A percentile compares a stretch with the other conserved stretches of the same genome.
These are phyloP conservation scores for Jacaranda copaia DNA, from an alignment of 257 asterid genomes.

Conservation along the genomic window DNA sequence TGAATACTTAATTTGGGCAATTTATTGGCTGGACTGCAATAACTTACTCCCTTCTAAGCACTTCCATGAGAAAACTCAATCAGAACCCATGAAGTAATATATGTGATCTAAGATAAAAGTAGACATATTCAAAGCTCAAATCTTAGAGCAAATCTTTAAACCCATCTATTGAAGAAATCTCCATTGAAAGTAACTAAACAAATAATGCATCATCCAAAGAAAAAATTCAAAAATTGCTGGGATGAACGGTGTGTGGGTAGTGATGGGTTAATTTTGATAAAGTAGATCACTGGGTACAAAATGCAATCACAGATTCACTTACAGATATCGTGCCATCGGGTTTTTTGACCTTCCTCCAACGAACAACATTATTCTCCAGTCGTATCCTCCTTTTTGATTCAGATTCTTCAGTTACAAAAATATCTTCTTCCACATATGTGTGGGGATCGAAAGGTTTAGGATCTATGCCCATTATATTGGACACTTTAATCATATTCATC, in stretches of 20 bases:
- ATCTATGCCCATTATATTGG: conserved; percentile 98
- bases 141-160: background rate
- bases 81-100: background rate
- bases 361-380: conserved; percentile 92
- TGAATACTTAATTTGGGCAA: too few relatives aligned
- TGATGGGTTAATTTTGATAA: too few relatives aligned
- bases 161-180: conserved; percentile 8
- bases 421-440: conserved; percentile 90
- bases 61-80: background rate
- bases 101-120: background rate
- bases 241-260: too few relatives aligned
- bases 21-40: too few relatives aligned
- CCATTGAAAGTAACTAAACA: conserved; percentile 8
- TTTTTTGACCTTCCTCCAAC: conserved; percentile 86
- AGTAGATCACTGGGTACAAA: background rate
- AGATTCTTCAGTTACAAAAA: conserved; percentile 89
- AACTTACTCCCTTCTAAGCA: too few relatives aligned
- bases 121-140: conserved; percentile 12
- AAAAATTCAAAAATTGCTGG: background rate
- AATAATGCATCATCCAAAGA: background rate
- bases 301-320: conserved; percentile 51
- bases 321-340: conserved; percentile 82
- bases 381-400: conserved; percentile 88
- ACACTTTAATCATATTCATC: conserved; percentile 98
- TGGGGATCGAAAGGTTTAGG: conserved; percentile 90